These are phyloP conservation scores for Stagonosporopsis cucurbitacearum DNA, from an alignment of 2,329 filamentous ascomycete genomes.

Conservation along the genomic window DNA sequence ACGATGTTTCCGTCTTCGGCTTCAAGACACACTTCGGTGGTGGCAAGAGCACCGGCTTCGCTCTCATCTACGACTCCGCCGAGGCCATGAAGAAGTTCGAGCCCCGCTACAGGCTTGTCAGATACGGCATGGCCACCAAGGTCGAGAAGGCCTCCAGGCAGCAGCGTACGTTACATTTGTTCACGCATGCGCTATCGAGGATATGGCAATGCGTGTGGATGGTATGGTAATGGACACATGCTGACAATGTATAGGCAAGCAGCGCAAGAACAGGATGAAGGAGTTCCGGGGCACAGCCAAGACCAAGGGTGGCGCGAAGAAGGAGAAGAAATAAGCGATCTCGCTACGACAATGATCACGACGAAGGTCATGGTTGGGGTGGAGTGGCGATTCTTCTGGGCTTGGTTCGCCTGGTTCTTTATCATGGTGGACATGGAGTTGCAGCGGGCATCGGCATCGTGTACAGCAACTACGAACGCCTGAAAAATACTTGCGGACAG, in stretches of 20 bases:
- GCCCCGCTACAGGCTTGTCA: conserved; percentile 95
- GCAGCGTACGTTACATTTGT: conserved; percentile 79
- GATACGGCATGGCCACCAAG: conserved; percentile 91
- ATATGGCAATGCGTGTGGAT: conserved; percentile 13
- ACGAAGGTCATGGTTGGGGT: conserved; percentile 40
- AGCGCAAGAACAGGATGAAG: conserved; percentile 99
- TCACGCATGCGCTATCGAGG: conserved; percentile 12
- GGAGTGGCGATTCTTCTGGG: conserved; percentile 43
- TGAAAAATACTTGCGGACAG: conserved; percentile 48
- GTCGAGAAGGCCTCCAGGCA: conserved; percentile 97
- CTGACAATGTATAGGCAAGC: conserved; percentile 78
- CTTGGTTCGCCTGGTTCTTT: conserved; percentile 41
- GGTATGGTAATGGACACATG: conserved; percentile 25
- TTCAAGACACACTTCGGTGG: conserved; percentile 99
- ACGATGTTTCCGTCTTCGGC: conserved; percentile 97
- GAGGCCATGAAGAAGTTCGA: conserved; percentile 99
- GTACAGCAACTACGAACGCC: conserved; percentile 49
- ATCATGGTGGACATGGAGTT: conserved; percentile 45
- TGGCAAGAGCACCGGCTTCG: conserved; percentile 99
- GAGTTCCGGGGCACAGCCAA: conserved; percentile 97
- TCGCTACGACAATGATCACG: conserved; percentile 35
- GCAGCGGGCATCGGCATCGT: conserved; percentile 47
- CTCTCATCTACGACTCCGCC: conserved; percentile 95
- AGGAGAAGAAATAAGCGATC: conserved; percentile 73
- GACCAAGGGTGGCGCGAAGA: conserved; percentile 92